These are phyloP conservation scores for Sarocladium brachiariae DNA, from an alignment of 2,329 filamentous ascomycete genomes.

Conservation along the genomic window DNA sequence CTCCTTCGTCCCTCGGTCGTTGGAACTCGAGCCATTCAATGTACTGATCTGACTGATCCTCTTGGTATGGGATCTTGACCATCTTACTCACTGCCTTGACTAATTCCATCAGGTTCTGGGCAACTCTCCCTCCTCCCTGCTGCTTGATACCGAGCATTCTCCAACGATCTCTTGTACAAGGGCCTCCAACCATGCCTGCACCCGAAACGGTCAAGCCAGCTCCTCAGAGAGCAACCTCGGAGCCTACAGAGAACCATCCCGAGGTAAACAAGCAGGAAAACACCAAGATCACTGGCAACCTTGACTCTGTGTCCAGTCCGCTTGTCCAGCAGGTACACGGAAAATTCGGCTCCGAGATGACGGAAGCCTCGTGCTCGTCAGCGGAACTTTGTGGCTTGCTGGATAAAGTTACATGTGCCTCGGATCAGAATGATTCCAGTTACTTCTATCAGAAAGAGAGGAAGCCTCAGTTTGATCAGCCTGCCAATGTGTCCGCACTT, in stretches of 20 bases:
- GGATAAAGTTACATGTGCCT: neutral
- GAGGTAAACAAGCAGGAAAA: conserved; percentile 10
- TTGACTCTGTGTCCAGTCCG: neutral
- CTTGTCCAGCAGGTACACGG: neutral
- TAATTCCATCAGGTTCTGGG: conserved; percentile 9
- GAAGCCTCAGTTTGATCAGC: neutral
- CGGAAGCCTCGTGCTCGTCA: neutral
- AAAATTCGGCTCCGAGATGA: neutral
- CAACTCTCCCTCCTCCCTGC: neutral
- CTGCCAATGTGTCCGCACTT: neutral
- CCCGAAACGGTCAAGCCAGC: conserved; percentile 21
- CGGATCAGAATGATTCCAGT: neutral
- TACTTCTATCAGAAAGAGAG: neutral
- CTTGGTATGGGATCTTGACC: conserved; percentile 22
- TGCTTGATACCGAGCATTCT: neutral
- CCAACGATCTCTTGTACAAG: too few species aligned
- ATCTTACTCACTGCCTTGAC: conserved; percentile 16
- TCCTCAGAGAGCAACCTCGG: conserved; percentile 18
- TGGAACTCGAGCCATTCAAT: conserved; percentile 15
- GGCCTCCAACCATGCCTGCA: conserved; percentile 22
- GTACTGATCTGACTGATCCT: conserved; percentile 20
- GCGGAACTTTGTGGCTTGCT: neutral
- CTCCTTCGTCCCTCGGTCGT: conserved; percentile 12
- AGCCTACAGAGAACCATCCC: conserved; percentile 9
- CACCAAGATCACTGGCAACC: neutral